These are phyloP conservation scores for Scedosporium dehoogii DNA, from an alignment of 2,329 filamentous ascomycete genomes.

Conservation along the genomic window DNA sequence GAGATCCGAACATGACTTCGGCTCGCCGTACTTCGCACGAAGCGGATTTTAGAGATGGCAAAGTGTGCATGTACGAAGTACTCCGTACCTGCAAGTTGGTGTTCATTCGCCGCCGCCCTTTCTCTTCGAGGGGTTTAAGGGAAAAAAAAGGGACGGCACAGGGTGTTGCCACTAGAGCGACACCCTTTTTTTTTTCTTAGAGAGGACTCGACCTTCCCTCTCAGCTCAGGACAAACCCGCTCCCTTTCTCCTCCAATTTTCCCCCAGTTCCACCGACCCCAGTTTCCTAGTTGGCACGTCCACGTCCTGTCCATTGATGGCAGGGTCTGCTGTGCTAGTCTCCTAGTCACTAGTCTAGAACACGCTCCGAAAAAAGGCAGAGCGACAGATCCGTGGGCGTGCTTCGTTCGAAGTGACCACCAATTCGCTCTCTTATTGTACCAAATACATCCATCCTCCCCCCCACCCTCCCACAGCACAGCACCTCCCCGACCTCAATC, in stretches of 20 bases:
- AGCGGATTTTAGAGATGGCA: no score
- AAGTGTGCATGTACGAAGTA: not conserved
- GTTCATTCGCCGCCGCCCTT: not conserved
- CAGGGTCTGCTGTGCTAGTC: not conserved
- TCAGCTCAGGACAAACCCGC: not conserved
- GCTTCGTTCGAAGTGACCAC: not conserved
- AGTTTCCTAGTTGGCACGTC: not conserved
- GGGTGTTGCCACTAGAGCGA: slow-evolving; percentile 4
- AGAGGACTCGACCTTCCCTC: not conserved
- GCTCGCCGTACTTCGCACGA: no score
- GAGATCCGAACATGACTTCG: not conserved
- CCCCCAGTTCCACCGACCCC: slow-evolving; percentile 1
- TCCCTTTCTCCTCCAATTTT: slow-evolving; percentile 2
- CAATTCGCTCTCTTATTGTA: slow-evolving; percentile 3
- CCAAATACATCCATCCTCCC: not conserved
- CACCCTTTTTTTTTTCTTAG: not conserved
- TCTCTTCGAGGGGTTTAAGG: not conserved
- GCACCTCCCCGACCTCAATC: slow-evolving; percentile 1
- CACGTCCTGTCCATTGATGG: not conserved
- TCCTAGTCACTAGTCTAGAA: not conserved
- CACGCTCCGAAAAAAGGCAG: not conserved
- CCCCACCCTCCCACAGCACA: slow-evolving; percentile 5
- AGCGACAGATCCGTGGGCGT: not conserved
- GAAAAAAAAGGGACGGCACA: not conserved
- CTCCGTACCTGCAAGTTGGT: not conserved